phyloP scores from a whole-genome alignment of 345 rosid genomes.

The Sonneratia caseolaris region DNA sequence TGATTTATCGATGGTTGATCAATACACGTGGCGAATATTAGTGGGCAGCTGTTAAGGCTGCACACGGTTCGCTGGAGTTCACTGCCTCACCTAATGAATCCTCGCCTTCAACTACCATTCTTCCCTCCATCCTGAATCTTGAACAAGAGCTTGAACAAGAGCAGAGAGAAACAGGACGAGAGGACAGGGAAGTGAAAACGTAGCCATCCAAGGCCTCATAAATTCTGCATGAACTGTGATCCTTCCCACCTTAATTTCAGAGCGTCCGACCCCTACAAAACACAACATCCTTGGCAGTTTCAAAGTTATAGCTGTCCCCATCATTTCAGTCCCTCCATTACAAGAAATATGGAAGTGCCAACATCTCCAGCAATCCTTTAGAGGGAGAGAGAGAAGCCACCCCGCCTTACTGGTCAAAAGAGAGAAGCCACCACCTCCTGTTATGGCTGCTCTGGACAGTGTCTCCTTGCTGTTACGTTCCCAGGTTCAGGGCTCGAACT shows the following conservation, averaged over 20 bases:
- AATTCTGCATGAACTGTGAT: background rate
- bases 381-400: too few relatives aligned
- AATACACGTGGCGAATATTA: background rate
- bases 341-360: background rate
- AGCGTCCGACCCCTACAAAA: background rate
- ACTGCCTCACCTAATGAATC: background rate
- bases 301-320: background rate
- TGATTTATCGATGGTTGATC: too few relatives aligned
- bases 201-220: background rate
- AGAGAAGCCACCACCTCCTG: background rate
- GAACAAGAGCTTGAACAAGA: background rate
- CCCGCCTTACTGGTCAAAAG: too few relatives aligned
- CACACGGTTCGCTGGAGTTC: background rate
- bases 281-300: background rate
- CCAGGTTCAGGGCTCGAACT: slow-evolving; percentile 13
- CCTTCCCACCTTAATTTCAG: background rate
- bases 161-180: background rate
- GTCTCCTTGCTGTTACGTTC: slow-evolving; percentile 11
- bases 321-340: background rate
- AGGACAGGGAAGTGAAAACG: background rate
- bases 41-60: background rate
- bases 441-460: slow-evolving; percentile 29
- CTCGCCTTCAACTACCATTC: slow-evolving; percentile 22
- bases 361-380: background rate
- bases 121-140: slow-evolving; percentile 24